phyloP scores from a whole-genome alignment of 768 basidiomycete genomes.

The Suillus luteus region DNA sequence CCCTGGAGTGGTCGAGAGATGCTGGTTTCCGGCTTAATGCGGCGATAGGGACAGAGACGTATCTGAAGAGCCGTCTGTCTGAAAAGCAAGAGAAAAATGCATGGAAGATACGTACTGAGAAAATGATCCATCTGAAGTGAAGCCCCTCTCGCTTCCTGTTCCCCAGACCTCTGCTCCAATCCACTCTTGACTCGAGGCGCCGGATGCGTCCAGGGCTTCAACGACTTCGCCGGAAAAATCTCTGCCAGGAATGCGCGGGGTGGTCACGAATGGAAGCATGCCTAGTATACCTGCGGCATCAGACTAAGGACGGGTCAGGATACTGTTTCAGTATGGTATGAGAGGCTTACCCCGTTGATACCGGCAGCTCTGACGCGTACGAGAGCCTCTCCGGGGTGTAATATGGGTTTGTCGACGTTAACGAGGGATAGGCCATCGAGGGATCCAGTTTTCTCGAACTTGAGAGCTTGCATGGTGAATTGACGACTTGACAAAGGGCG shows the following conservation, averaged over 20 bases:
- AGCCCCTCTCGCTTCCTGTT: conserved; percentile 35
- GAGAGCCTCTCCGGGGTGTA: conserved; percentile 36
- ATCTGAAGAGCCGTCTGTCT: conserved; percentile 18
- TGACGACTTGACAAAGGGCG: not conserved
- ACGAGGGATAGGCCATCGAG: conserved; percentile 28
- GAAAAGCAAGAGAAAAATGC: conserved; percentile 2
- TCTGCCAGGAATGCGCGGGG: conserved; percentile 33
- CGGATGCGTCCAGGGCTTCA: conserved; percentile 31
- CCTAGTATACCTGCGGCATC: conserved; percentile 33
- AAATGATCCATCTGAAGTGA: conserved; percentile 35
- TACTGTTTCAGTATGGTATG: not conserved
- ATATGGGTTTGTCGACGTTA: conserved; percentile 27
- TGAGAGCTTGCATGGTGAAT: conserved; percentile 34
- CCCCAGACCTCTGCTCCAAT: conserved; percentile 36
- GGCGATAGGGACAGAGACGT: conserved; percentile 30
- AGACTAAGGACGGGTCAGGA: conserved; percentile 21
- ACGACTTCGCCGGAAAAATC: conserved; percentile 39
- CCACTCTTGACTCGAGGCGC: conserved; percentile 23
- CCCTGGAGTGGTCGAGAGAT: conserved; percentile 26
- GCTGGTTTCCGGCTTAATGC: conserved; percentile 35
- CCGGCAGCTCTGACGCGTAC: conserved; percentile 36
- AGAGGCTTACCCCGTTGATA: conserved; percentile 33
- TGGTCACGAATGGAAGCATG: conserved; percentile 33
- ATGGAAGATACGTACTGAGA: conserved; percentile 30
- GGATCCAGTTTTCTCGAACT: conserved; percentile 35